Percentiles rank a stretch among this genome's conserved stretches.
Conservation (phyloP, 2,329 filamentous ascomycete genomes). For the Orbilia quercus region DNA sequence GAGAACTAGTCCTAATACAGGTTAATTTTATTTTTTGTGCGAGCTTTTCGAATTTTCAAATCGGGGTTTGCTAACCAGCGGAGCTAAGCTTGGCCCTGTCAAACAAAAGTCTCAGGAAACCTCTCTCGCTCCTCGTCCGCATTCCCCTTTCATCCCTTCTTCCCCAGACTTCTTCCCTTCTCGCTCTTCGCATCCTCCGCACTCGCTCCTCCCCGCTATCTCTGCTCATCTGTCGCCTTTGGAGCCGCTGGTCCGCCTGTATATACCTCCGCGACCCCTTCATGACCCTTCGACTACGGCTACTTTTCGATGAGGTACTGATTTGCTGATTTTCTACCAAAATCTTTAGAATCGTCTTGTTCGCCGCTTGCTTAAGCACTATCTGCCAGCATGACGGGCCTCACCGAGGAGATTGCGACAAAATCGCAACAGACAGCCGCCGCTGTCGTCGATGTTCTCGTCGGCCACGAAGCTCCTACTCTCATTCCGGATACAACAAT, state of each 20-base stretch:
- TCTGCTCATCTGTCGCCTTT: slow-evolving; percentile 19
- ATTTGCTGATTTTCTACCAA: background rate
- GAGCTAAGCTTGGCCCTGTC: slow-evolving; percentile 17
- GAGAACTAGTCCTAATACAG: background rate
- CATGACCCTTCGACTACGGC: background rate
- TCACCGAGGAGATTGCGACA: slow-evolving; percentile 36
- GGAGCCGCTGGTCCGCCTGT: slow-evolving; percentile 16
- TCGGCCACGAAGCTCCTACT: slow-evolving; percentile 44
- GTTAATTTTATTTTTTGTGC: slow-evolving; percentile 17
- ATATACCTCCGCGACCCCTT: slow-evolving; percentile 31
- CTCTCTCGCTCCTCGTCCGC: slow-evolving; percentile 4
- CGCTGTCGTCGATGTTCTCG: slow-evolving; percentile 38
- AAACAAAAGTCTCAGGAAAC: slow-evolving; percentile 7
- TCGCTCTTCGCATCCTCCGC: slow-evolving; percentile 25
- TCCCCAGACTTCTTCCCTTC: slow-evolving; percentile 38
- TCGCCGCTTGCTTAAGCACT: slow-evolving; percentile 10
- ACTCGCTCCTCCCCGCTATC: slow-evolving; percentile 18
- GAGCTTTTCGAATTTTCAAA: slow-evolving; percentile 20
- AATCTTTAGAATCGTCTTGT: background rate
- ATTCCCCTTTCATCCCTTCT: slow-evolving; percentile 45
- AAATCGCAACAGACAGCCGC: slow-evolving; percentile 52
- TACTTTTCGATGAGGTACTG: slow-evolving; percentile 7
- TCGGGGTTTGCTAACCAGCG: slow-evolving; percentile 10
- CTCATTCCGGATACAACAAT: slow-evolving; percentile 16
- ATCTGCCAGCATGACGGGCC: slow-evolving; percentile 25